Evolutionary conservation across 2,329 filamentous ascomycete species (phyloP), one percentile per base, ranked within the genome.

Genomic region (Trichoderma koningii): DNA sequence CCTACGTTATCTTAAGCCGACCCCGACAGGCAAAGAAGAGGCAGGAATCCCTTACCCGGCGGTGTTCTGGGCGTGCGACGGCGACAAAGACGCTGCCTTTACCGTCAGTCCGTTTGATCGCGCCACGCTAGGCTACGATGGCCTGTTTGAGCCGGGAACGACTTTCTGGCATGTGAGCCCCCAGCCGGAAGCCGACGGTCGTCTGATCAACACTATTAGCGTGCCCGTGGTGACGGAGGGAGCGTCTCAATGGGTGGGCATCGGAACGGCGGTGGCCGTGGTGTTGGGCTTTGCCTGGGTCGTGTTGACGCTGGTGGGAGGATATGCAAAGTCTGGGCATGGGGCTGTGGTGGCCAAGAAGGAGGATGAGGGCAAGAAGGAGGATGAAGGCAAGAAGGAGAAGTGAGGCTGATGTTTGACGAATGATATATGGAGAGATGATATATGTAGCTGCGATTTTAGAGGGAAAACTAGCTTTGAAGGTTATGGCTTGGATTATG

Each of bases 31-130:
- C 3, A 81, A 85, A 68, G 75, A 78, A 2, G 69, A 81, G 5
- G 76, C 88, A 1, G 78, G 86, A n/a, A 75, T 95, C 0, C 91
- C 94, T 0, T 93, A 90, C 79, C 94, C 94, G 0, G 85, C 86
- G 0, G 85, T 97, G 0, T 97, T 97, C 80, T 97, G 93, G 93
- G 92, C 93, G 0, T 98, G 94, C 73, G 82, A 85, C 7, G 85
- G 88, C 0, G 84, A 86, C 10, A 83, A 86, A 59, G 86, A 84
- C 0, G 83, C 82, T 0, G 89, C 91, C 71, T 91, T 94, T 76
- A 76, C 84, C 0, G 84, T 83, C 5, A 97, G 90, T 72, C 94
- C 94, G 0, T 98, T 98, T 76, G 93, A 97, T 75, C 82, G 91
- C 6, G 80, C 83, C n/a, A 86, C 92, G 72, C 72, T 97, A n/a